Evolutionary conservation across 2,329 filamentous ascomycete species (phyloP).

Genomic region (Calonectria honghensis): DNA sequence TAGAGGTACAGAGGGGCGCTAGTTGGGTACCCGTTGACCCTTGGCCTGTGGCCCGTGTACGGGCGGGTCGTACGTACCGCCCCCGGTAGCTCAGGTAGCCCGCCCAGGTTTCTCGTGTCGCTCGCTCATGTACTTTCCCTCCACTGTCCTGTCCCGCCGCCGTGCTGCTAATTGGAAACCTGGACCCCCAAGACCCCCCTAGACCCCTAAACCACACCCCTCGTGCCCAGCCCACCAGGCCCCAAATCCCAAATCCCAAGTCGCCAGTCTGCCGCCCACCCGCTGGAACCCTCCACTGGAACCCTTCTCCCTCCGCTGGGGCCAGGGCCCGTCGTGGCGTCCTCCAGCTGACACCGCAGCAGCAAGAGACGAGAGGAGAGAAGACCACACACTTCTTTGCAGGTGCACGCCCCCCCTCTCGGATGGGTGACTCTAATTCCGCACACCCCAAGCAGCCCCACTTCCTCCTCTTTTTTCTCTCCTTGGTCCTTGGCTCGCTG

Average conservation of each 20-base stretch:
- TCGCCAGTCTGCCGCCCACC: constrained; percentile 32
- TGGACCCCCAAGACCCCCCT: constrained; percentile 33
- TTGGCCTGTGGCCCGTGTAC: constrained; percentile 6
- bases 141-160: constrained; percentile 28
- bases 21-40: constrained; percentile 32
- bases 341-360: constrained; percentile 55
- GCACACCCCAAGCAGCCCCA: constrained; percentile 10
- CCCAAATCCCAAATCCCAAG: constrained; percentile 35
- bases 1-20: constrained; percentile 23
- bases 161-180: constrained; percentile 36
- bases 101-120: constrained; percentile 31
- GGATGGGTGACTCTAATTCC: constrained; percentile 16
- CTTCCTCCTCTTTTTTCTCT: constrained; percentile 8
- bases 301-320: constrained; percentile 43
- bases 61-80: constrained; percentile 14
- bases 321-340: constrained; percentile 55
- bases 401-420: constrained; percentile 29
- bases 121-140: constrained; percentile 28
- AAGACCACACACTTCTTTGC: constrained; percentile 14
- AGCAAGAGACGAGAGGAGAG: constrained; percentile 29
- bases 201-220: constrained; percentile 24
- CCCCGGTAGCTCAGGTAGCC: constrained; percentile 27
- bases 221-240: constrained; percentile 29
- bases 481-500: constrained; percentile 10
- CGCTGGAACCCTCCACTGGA: constrained; percentile 34